These are phyloP conservation scores for Mitragyna speciosa DNA, from an alignment of 257 asterid species.

Conservation along the genomic window DNA sequence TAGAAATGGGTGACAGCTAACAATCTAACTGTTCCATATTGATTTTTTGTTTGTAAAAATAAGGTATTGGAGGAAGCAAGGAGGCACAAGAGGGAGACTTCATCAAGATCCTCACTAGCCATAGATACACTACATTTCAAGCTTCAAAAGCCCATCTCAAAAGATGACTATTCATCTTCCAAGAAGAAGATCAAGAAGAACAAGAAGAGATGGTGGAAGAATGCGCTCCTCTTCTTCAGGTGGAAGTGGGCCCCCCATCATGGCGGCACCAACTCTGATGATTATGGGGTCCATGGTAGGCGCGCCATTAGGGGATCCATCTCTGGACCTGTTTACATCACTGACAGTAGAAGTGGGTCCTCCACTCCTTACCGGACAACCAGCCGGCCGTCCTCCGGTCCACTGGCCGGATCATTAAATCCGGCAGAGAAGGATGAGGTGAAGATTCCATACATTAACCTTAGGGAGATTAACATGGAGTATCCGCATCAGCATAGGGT, in stretches of 20 bases:
- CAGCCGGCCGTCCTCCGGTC: conserved; percentile 48
- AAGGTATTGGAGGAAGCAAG: conserved; percentile 79
- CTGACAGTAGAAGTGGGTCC: conserved; percentile 70
- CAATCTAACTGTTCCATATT: neutral
- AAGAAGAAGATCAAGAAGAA: conserved; percentile 57
- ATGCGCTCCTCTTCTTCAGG: conserved; percentile 56
- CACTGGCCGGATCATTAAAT: conserved; percentile 39
- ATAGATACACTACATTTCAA: conserved; percentile 32
- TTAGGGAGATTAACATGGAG: conserved; percentile 68
- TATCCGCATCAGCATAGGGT: conserved; percentile 27
- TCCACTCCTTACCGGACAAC: conserved; percentile 57
- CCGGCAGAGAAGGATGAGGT: conserved; percentile 41
- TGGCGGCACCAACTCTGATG: neutral
- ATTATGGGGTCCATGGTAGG: conserved; percentile 6
- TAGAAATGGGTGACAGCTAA: neutral
- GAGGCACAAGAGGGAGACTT: conserved; percentile 29
- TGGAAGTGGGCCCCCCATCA: conserved; percentile 26
- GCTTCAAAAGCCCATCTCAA: conserved; percentile 38
- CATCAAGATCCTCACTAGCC: conserved; percentile 2
- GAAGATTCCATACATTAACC: conserved; percentile 62
- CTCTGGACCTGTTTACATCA: conserved; percentile 66
- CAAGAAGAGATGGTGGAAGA: conserved; percentile 81
- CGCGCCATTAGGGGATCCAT: conserved; percentile 41
- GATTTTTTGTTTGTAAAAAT: neutral
- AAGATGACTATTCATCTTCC: conserved; percentile 30